Evolutionary conservation across 257 asterid genomes (phyloP).

Genomic region (Capsicum chinense): DNA sequence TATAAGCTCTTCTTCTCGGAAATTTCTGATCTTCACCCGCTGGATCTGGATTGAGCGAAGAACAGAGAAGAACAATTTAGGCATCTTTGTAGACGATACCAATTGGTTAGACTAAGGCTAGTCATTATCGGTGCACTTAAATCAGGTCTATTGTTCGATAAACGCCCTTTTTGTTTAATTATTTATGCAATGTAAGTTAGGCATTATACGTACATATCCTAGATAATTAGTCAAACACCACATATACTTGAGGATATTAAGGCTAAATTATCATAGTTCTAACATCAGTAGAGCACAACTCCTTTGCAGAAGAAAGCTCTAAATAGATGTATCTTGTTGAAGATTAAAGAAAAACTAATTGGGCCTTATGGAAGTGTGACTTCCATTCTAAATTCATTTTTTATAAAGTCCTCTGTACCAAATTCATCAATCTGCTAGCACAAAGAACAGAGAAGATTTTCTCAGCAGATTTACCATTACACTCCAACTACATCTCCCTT

Average conservation of each 20-base stretch:
- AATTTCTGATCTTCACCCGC: background rate
- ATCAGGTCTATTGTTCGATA: background rate
- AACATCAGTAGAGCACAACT: background rate
- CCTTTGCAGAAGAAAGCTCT: background rate
- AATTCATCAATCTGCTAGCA: background rate
- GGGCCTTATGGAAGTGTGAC: background rate
- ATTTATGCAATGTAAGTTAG: too few relatives aligned
- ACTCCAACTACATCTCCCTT: too few relatives aligned
- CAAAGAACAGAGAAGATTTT: background rate
- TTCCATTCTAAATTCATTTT: background rate
- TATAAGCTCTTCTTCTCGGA: background rate
- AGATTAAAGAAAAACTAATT: background rate
- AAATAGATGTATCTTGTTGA: background rate
- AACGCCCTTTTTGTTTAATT: background rate
- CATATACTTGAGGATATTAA: background rate
- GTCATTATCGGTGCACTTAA: background rate
- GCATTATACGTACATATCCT: too few relatives aligned
- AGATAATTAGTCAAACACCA: background rate
- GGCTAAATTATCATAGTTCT: background rate
- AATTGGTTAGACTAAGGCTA: background rate
- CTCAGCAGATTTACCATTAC: slow-evolving; percentile 8
- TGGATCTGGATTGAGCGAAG: background rate
- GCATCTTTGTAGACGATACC: background rate
- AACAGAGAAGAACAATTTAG: too few relatives aligned
- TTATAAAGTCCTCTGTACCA: background rate